Evolutionary conservation across 345 rosid species (phyloP).

Genomic region (Salix brachista): DNA sequence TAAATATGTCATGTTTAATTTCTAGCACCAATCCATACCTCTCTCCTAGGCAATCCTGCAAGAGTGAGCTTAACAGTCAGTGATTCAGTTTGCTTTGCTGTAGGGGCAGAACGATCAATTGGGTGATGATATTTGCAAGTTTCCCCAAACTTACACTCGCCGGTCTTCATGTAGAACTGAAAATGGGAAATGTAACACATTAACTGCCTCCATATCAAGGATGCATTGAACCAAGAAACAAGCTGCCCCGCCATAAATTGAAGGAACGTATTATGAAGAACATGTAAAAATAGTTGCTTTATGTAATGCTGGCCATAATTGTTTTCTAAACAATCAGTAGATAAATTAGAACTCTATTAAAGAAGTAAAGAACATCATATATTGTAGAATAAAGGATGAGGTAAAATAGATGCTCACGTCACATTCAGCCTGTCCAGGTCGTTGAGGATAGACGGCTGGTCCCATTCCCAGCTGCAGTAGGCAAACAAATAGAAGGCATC

Average conservation of each 20-base stretch:
- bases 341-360: not conserved
- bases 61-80: slow-evolving; percentile 66
- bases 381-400: not conserved
- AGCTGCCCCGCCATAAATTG: not conserved
- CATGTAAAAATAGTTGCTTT: not conserved
- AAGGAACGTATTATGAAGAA: not conserved
- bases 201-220: not conserved
- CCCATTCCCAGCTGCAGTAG: slow-evolving; percentile 55
- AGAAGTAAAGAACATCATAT: not conserved
- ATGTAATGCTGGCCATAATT: not conserved
- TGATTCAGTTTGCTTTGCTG: slow-evolving; percentile 41
- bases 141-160: slow-evolving; percentile 78
- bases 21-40: slow-evolving; percentile 39
- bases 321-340: not conserved
- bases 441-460: slow-evolving; percentile 64
- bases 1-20: not conserved
- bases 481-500: slow-evolving; percentile 24
- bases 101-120: slow-evolving; percentile 48
- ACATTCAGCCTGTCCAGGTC: slow-evolving; percentile 88
- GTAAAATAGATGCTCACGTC: slow-evolving; percentile 48
- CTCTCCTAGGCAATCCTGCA: slow-evolving; percentile 95
- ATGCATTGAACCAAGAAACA: not conserved
- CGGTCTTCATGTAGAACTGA: slow-evolving; percentile 92
- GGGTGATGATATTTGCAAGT: slow-evolving; percentile 91
- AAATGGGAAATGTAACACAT: slow-evolving; percentile 7